phyloP scores from a whole-genome alignment of 2,329 filamentous ascomycete species.

The Mollisiaceae sp. region DNA sequence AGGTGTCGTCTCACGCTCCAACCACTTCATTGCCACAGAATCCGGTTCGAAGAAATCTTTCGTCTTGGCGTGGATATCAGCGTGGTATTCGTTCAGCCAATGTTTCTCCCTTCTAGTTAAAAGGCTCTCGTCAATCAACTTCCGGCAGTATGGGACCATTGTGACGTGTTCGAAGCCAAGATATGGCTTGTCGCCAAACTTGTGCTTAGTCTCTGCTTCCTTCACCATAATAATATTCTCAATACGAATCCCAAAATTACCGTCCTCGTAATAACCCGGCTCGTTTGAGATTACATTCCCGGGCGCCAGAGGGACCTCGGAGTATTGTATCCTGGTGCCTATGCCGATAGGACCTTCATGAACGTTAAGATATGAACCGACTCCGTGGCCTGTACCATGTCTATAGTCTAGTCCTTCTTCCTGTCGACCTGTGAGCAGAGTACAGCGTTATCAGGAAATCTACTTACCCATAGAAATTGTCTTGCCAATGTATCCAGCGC shows the following conservation, averaged over 20 bases:
- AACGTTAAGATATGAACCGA: slow-evolving; percentile 94
- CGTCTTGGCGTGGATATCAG: slow-evolving; percentile 82
- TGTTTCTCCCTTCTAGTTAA: slow-evolving; percentile 76
- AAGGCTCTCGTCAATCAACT: slow-evolving; percentile 77
- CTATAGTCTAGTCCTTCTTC: slow-evolving; percentile 88
- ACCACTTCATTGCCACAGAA: slow-evolving; percentile 74
- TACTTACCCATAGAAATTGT: slow-evolving; percentile 83
- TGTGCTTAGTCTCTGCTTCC: slow-evolving; percentile 84
- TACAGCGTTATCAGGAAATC: not conserved
- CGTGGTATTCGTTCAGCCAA: slow-evolving; percentile 89
- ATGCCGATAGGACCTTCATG: slow-evolving; percentile 98
- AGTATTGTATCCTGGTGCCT: slow-evolving; percentile 87
- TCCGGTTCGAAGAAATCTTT: slow-evolving; percentile 76
- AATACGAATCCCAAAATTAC: slow-evolving; percentile 91
- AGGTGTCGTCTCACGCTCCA: slow-evolving; percentile 83
- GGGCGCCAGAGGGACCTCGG: slow-evolving; percentile 85
- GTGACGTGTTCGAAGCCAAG: slow-evolving; percentile 97
- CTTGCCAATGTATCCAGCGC: slow-evolving; percentile 87
- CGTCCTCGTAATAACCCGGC: slow-evolving; percentile 97
- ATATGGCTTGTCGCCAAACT: slow-evolving; percentile 93
- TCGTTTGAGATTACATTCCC: slow-evolving; percentile 97
- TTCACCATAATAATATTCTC: slow-evolving; percentile 94
- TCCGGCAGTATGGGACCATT: slow-evolving; percentile 93
- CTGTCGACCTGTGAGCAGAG: slow-evolving; percentile 42
- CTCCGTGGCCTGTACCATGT: slow-evolving; percentile 94